Evolutionary conservation across 164 flowering plant species (phyloP), one percentile per base, ranked within the genome.

Genomic region (Paratinospora sagittata): DNA sequence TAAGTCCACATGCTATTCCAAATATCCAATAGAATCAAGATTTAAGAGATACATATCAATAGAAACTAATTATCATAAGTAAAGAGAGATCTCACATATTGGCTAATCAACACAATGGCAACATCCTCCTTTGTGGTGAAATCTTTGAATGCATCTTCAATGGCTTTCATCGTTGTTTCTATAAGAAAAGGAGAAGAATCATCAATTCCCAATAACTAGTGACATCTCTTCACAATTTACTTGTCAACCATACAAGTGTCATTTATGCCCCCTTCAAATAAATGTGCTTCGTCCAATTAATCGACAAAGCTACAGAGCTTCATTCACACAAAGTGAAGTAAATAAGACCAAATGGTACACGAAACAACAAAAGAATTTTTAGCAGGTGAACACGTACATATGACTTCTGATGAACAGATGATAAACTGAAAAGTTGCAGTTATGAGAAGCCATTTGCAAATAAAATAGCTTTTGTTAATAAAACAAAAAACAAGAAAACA

Each of bases 81-180:
- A 63, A 39, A 14, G 2, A 63, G 49, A 70, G 67, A 52, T 80
- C 99, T 88, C 82, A 95, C 99, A 81, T 88, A 95, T 90, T 95
- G 99, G 77, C 99, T 95, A 69, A 92, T 92, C 73, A 95, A 64
- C 47, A 95, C 91, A 73, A 95, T 84, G 8, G 98, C 99, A 75
- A 92, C 86, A 43, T 95, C 97, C 63, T 95, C 99, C 81, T 82
- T 87, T 57, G 98, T 26, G 3, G 94, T 92, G 85, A 95, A 95
- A 74, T 95, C 99, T 70, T 92, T 92, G 81, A 95, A 95, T 43
- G 97, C 89, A 80, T 95, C 99, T 82, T 95, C 99, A 81, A 95
- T 92, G 74, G 78, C 81, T 83, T 92, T 92, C 16, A 92, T 89
- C 0, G 97, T 91, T 58, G 99, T 95, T 79, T 95, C 98, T 95